Conservation (phyloP, 805 yeast species). For the Candida ipomoeae region DNA sequence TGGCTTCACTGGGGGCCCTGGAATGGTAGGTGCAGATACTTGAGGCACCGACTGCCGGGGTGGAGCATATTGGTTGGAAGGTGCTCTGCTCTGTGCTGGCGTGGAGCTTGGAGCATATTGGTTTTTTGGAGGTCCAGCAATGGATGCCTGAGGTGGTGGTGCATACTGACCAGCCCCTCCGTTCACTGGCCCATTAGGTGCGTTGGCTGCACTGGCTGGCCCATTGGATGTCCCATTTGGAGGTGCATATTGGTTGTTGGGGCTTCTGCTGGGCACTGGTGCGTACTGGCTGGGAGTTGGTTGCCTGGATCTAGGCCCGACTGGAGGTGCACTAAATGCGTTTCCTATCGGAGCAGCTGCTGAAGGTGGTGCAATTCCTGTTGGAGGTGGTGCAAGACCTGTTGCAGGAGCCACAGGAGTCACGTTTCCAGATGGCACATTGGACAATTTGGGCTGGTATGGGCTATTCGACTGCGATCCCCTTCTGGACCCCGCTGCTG, state of each 20-base stretch:
- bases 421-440: neutral
- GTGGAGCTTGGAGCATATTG: constrained; percentile 34
- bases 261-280: neutral
- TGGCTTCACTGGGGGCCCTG: constrained; percentile 4
- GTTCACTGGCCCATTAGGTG: constrained; percentile 22
- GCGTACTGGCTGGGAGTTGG: constrained; percentile 5
- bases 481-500: constrained; percentile 1
- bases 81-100: neutral
- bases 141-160: neutral
- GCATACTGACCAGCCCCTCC: constrained; percentile 29
- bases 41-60: neutral
- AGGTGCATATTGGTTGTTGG: neutral
- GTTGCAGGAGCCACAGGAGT: neutral
- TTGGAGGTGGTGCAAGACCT: neutral
- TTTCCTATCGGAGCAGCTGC: neutral
- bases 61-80: neutral
- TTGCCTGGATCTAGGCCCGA: neutral
- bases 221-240: constrained; percentile 7
- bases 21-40: neutral
- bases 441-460: constrained; percentile 1
- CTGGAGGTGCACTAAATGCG: neutral
- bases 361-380: neutral
- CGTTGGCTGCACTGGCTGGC: constrained; percentile 8
- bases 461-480: constrained; percentile 1
- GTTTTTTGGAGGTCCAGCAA: neutral